Conservation (phyloP, 2,329 filamentous ascomycete species). For the Plectosphaerella cucumerina region DNA sequence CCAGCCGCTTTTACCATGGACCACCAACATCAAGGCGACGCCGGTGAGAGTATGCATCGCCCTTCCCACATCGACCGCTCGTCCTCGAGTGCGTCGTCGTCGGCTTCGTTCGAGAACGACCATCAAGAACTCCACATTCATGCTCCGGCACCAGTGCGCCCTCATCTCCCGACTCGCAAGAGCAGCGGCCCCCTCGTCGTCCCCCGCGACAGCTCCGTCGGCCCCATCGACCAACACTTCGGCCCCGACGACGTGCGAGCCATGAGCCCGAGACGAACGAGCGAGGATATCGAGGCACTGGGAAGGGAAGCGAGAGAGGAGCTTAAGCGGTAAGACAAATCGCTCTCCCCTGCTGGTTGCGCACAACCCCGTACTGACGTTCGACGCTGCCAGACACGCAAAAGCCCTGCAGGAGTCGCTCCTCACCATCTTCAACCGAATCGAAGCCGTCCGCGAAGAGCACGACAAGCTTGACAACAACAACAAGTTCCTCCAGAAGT, state of each 20-base stretch:
- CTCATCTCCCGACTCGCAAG: slow-evolving; percentile 67
- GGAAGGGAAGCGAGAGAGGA: slow-evolving; percentile 75
- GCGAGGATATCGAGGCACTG: slow-evolving; percentile 83
- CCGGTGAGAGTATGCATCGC: slow-evolving; percentile 14
- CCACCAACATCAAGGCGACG: slow-evolving; percentile 14
- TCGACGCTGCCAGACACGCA: slow-evolving; percentile 63
- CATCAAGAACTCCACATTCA: slow-evolving; percentile 37
- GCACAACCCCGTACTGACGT: neutral
- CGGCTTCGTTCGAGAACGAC: slow-evolving; percentile 24
- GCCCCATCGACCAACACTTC: slow-evolving; percentile 69
- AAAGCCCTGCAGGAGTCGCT: slow-evolving; percentile 85
- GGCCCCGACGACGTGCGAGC: slow-evolving; percentile 85
- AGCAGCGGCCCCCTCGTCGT: slow-evolving; percentile 82
- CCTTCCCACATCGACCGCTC: slow-evolving; percentile 32
- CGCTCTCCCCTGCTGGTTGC: neutral
- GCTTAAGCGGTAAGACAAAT: slow-evolving; percentile 47
- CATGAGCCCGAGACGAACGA: slow-evolving; percentile 91
- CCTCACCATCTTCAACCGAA: slow-evolving; percentile 83
- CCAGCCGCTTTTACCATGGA: neutral
- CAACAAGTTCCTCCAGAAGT: slow-evolving; percentile 96
- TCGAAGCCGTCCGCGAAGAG: slow-evolving; percentile 90
- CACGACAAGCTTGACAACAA: slow-evolving; percentile 96
- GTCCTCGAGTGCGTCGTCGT: slow-evolving; percentile 22
- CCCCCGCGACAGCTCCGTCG: slow-evolving; percentile 69
- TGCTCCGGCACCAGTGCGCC: slow-evolving; percentile 53